Evolutionary conservation across 2,329 filamentous ascomycete species (phyloP).

Genomic region (Fusarium drepaniforme): DNA sequence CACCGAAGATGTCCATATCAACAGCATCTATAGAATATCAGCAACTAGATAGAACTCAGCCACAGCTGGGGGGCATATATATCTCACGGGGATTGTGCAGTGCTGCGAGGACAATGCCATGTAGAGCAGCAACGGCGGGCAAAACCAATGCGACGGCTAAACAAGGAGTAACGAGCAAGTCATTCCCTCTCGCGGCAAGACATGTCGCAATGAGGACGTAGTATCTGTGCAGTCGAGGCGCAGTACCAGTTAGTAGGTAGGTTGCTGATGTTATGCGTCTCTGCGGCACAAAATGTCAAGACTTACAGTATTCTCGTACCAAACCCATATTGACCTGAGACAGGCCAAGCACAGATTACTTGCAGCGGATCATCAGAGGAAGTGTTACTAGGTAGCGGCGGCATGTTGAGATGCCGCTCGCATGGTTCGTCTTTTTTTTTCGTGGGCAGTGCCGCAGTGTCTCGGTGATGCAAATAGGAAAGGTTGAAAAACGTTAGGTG

Average conservation of each 20-base stretch:
- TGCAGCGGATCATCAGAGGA: slow-evolving; percentile 40
- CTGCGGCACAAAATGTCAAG: background rate
- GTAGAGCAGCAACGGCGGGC: slow-evolving; percentile 73
- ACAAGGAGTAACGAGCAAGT: slow-evolving; percentile 73
- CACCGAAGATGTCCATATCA: slow-evolving; percentile 77
- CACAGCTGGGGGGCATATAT: no score
- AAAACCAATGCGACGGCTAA: slow-evolving; percentile 72
- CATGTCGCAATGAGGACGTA: slow-evolving; percentile 74
- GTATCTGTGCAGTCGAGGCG: slow-evolving; percentile 57
- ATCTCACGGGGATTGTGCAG: slow-evolving; percentile 48
- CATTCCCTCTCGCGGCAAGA: slow-evolving; percentile 69
- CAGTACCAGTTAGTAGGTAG: accelerated
- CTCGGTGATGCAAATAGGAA: background rate
- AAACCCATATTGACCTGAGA: slow-evolving; percentile 68
- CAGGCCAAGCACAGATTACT: slow-evolving; percentile 68
- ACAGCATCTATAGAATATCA: slow-evolving; percentile 61
- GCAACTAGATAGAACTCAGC: no score
- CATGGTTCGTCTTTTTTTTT: slow-evolving; percentile 7
- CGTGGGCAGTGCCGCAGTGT: background rate
- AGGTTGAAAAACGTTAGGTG: background rate
- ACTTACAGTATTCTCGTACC: slow-evolving; percentile 65
- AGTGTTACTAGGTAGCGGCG: background rate
- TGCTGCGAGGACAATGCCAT: slow-evolving; percentile 71
- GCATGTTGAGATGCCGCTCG: slow-evolving; percentile 9
- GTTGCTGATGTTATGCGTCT: no score